Percentiles rank a stretch among this genome's conserved stretches.
phyloP scores from a whole-genome alignment of 306 rosid species.

The Castanea sativa region DNA sequence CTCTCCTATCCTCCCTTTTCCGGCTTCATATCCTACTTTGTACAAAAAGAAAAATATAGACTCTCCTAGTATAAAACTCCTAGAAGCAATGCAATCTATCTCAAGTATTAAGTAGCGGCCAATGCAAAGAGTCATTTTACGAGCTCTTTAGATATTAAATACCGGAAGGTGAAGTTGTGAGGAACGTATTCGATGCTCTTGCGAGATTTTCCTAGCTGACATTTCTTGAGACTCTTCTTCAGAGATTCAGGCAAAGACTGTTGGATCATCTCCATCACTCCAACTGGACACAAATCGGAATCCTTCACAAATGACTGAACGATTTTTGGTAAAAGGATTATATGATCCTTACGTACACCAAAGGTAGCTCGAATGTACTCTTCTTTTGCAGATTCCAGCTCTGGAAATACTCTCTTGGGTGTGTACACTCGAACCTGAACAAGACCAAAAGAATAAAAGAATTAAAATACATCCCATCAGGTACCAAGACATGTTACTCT shows the following conservation, averaged over 20 bases:
- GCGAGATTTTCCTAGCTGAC: conserved; percentile 45
- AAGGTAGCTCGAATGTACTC: conserved; percentile 75
- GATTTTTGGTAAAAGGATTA: conserved; percentile 74
- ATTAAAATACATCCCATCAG: not conserved
- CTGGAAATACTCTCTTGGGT: conserved; percentile 64
- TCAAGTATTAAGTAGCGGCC: conserved; percentile 7
- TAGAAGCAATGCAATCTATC: conserved; percentile 15
- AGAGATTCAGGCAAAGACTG: conserved; percentile 67
- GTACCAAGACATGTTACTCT: not conserved
- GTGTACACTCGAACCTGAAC: conserved; percentile 75
- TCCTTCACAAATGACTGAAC: conserved; percentile 75
- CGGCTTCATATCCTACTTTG: conserved; percentile 40
- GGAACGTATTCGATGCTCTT: conserved; percentile 84
- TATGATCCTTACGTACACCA: conserved; percentile 81
- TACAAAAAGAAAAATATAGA: conserved; percentile 47
- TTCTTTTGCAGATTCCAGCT: conserved; percentile 69
- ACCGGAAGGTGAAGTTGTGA: conserved; percentile 77
- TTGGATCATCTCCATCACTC: conserved; percentile 71
- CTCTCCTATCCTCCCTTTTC: conserved; percentile 15
- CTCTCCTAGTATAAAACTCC: conserved; percentile 3
- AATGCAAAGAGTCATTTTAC: conserved; percentile 46
- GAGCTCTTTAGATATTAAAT: conserved; percentile 80
- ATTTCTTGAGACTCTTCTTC: conserved; percentile 62
- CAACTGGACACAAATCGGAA: conserved; percentile 54
- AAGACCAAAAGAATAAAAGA: not conserved